Evolutionary conservation across 176 grass and related monocot species (phyloP), one percentile per base, ranked within the genome.

Genomic region (Raddia distichophylla): DNA sequence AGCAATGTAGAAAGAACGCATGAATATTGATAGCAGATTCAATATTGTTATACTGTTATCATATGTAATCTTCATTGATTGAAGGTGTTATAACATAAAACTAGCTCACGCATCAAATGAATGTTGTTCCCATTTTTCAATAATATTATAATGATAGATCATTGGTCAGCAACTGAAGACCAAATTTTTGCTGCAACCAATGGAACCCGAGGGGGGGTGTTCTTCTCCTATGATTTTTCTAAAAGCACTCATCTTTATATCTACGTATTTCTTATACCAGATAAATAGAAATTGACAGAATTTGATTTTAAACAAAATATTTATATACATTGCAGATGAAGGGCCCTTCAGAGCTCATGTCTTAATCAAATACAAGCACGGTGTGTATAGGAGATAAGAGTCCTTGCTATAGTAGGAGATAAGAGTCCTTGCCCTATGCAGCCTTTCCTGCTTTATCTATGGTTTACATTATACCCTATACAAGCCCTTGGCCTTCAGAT

Each of bases 1-100:
- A 74, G 84, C 57, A 49, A 86, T 44, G 15, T 8, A 46, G 53
- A 51, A 46, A 60, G 13, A 54, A 54, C n/a, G 62, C n/a, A 73
- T 0, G 4, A 50, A 40, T 57, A 13, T 73, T 54, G 46, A 46
- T 49, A 11, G 33, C 47, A 73, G 5, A 86, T 68, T 72, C 46
- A 44, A 85, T 27, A 70, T 18, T 45, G 60, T 50, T 40, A 40
- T 40, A 40, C 37, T 40, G 4, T 55, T 55, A 72, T 51, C 22
- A 14, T 58, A 16, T 8, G 20, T 11, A 59, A 79, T 71, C 57
- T 62, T 79, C 19, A 45, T 10, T 16, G 12, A 1, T 56, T 47
- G 9, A 17, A 58, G 7, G 8, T 40, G 17, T 73, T 60, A 68
- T 22, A 17, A 19, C 19, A 53, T 9, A 62, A 54, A 10, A 78